These are phyloP conservation scores for Dictyostelium firmibasis DNA, from an alignment of 78 protist genomes.

Conservation along the genomic window DNA sequence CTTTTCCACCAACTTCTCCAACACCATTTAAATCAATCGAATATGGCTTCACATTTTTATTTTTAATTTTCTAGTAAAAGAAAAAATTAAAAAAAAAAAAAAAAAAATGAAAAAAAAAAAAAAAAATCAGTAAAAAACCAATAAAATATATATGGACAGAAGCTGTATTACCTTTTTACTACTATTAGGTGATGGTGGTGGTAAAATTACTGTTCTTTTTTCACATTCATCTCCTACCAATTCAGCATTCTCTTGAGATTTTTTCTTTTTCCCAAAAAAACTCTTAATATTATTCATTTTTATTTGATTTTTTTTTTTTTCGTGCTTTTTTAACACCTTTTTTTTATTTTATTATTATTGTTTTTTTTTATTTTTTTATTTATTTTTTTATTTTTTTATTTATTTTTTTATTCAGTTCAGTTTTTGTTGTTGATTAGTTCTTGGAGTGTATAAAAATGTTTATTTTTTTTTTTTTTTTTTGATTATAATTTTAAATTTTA, in stretches of 20 bases:
- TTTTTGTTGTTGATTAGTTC: too few relatives aligned
- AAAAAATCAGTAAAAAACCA: not conserved
- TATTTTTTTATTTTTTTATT: not conserved
- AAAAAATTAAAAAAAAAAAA: not conserved
- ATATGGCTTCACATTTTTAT: not conserved
- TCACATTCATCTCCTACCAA: not conserved
- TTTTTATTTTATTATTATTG: not conserved
- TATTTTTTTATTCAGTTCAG: not conserved
- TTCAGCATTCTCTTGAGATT: not conserved
- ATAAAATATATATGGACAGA: too few relatives aligned
- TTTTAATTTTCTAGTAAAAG: not conserved
- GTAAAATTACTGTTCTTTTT: slow-evolving; percentile 5
- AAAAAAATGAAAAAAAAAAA: not conserved
- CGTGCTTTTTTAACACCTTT: not conserved
- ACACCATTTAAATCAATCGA: not conserved
- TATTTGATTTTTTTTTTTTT: not conserved
- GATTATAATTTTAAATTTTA: too few relatives aligned
- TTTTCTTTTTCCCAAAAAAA: not conserved
- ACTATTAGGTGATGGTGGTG: not conserved
- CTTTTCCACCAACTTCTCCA: not conserved
- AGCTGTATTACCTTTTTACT: not conserved
- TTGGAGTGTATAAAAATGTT: too few relatives aligned
- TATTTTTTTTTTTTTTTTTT: too few relatives aligned
- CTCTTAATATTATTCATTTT: not conserved
- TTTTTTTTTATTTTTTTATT: not conserved